Base-by-base conservation (phyloP, 768 basidiomycete genomes). In the Xerocomellus intermedius region DNA sequence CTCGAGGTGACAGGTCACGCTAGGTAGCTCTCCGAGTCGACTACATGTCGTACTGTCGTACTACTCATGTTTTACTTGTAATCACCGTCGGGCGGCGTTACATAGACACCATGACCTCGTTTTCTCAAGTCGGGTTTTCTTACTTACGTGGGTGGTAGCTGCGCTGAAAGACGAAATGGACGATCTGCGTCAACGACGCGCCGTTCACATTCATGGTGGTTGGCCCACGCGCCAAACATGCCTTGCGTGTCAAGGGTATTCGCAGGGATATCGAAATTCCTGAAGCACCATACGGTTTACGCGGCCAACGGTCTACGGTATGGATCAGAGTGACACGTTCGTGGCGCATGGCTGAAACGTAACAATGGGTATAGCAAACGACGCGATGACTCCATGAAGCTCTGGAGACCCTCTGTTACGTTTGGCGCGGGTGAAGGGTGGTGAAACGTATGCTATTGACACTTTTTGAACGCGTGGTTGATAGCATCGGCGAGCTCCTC, bases 21-120 rank as follows among this genome's bases (percentile, higher is more conserved):
- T 24, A 14, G 12, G 21, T 52, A 12, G 30, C 8, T 26, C 33
- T 19, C 14, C 16, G 19, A 30, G 38, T 21, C 17, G 26, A 28
- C 19, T 19, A 42, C 16, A 28, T 12, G 24, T n/a, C 32, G 16
- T 51, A 13, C n/a, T 28, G 9, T 42, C 37, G 16, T 52, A 28
- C 39, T 42, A 22, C 3, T 42, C 19, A 36, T 35, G 48, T 12
- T 24, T 26, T 4, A 39, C 36, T 22, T 36, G 32, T 56, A 36
- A 56, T 56, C 21, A 42, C 53, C 55, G 44, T 56, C 17, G 14
- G 43, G 19, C n/a, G 38, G 44, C n/a, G 37, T 39, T 28, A 19
- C 37, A 54, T n/a, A 22, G 2, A 32, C 28, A 14, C 6, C 21
- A 53, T 42, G 19, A 33, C 17, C 41, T 30, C 22, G 13, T 42